These are phyloP conservation scores for Scutellaria galericulata DNA, from an alignment of 257 asterid species.

Conservation along the genomic window DNA sequence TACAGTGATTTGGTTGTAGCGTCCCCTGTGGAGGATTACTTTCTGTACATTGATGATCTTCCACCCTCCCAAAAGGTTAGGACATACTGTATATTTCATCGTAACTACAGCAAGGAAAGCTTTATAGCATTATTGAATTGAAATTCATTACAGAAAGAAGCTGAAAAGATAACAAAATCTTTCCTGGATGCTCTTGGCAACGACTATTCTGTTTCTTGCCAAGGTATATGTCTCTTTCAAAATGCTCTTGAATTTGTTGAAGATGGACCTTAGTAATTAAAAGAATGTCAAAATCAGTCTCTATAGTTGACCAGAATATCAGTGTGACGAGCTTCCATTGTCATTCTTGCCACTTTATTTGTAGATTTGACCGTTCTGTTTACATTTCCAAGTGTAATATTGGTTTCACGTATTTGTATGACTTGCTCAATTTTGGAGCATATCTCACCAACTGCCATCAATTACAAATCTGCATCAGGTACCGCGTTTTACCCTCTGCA, in stretches of 20 bases:
- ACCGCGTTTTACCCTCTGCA: conserved; percentile 90
- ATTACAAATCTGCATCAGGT: conserved; percentile 55
- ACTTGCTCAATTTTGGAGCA: conserved; percentile 1
- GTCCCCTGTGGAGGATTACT: conserved; percentile 89
- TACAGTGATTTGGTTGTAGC: conserved; percentile 85
- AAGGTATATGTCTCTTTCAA: conserved; percentile 54
- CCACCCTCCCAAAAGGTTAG: conserved; percentile 75
- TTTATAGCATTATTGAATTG: conserved; percentile 21
- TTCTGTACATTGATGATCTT: conserved; percentile 83
- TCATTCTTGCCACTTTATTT: background rate
- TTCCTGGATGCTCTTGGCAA: conserved; percentile 93
- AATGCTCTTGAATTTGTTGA: background rate
- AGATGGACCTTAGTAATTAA: background rate
- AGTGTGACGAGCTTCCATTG: background rate
- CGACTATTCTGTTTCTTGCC: conserved; percentile 79
- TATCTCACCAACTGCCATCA: background rate
- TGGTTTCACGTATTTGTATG: background rate
- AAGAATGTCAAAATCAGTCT: background rate
- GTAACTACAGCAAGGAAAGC: conserved; percentile 23
- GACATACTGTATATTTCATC: background rate
- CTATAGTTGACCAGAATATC: background rate
- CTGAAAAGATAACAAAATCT: conserved; percentile 64
- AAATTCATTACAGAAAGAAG: conserved; percentile 62
- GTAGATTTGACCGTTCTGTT: background rate
- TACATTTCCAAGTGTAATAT: background rate